phyloP scores from a whole-genome alignment of 2,329 filamentous ascomycete species.

The Berkeleyomyces basicola region DNA sequence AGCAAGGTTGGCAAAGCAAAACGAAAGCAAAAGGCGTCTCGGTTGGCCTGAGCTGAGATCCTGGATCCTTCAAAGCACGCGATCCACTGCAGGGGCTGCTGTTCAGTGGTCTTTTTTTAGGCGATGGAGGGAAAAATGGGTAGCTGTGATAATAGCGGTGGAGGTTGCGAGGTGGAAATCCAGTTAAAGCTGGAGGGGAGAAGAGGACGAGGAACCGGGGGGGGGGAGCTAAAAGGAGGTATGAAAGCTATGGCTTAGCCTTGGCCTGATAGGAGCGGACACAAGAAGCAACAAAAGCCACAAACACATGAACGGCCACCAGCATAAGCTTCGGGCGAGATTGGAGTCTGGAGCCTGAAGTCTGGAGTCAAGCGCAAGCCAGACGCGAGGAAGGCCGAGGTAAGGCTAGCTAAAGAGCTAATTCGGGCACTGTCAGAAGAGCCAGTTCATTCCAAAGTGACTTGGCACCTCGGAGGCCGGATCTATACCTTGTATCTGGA shows the following conservation, averaged over 20 bases:
- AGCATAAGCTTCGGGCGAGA: background rate
- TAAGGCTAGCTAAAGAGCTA: background rate
- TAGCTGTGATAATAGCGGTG: background rate
- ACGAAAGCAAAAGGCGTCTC: constrained; percentile 3
- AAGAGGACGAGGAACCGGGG: background rate
- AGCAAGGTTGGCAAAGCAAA: background rate
- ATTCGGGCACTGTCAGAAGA: background rate
- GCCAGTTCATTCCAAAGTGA: background rate
- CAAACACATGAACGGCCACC: background rate
- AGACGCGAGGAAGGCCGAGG: background rate
- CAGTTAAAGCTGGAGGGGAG: background rate
- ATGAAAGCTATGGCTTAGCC: background rate
- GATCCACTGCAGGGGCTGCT: constrained; percentile 5
- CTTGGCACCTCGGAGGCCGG: too few relatives aligned
- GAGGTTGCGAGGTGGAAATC: background rate
- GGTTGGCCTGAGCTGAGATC: constrained; percentile 7
- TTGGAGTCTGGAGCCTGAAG: background rate
- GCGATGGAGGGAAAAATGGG: background rate
- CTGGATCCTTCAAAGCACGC: constrained; percentile 11
- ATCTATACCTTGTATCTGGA: too few relatives aligned
- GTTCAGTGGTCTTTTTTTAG: background rate
- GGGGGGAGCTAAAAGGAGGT: background rate
- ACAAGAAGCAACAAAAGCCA: background rate
- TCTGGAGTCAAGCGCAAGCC: background rate
- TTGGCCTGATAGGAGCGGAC: background rate